Evolutionary conservation across 129 eudicot species (phyloP).

Genomic region (Kitagawia praeruptora): DNA sequence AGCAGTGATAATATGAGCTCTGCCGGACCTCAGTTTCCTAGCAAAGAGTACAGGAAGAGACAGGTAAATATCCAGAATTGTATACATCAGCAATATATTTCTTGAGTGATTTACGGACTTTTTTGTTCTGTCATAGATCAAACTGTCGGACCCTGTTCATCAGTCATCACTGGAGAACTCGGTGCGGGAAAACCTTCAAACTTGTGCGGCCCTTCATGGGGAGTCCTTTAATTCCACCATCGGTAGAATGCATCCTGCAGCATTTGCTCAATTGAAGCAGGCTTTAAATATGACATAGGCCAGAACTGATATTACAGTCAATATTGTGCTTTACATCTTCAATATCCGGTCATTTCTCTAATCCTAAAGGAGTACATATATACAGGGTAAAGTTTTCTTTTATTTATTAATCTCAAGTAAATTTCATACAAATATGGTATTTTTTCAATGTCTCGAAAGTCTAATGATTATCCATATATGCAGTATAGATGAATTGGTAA

Average conservation of each 20-base stretch:
- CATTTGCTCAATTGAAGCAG: slow-evolving; percentile 74
- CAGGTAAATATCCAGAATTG: slow-evolving; percentile 40
- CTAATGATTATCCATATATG: neutral
- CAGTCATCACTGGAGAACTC: slow-evolving; percentile 78
- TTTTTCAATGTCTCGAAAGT: neutral
- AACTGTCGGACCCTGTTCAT: slow-evolving; percentile 65
- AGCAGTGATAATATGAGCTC: slow-evolving; percentile 69
- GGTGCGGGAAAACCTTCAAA: slow-evolving; percentile 83
- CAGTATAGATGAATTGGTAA: neutral
- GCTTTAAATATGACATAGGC: slow-evolving; percentile 78
- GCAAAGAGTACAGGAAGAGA: slow-evolving; percentile 86
- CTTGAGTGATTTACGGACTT: slow-evolving; percentile 6
- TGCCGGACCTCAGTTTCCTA: slow-evolving; percentile 62
- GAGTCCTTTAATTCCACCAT: slow-evolving; percentile 76
- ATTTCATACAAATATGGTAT: neutral
- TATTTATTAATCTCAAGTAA: slow-evolving; percentile 5
- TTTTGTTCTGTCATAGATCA: slow-evolving; percentile 43
- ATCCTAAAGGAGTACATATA: slow-evolving; percentile 11
- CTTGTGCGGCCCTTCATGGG: slow-evolving; percentile 87
- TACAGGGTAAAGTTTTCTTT: slow-evolving; percentile 19
- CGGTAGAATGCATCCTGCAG: slow-evolving; percentile 80
- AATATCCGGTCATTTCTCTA: neutral
- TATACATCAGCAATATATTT: neutral
- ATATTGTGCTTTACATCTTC: neutral
- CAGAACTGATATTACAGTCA: neutral